Evolutionary conservation across 225 moss, liverwort and hornwort genomes (phyloP), one percentile per base, ranked within the genome.

Genomic region (Neckera pumila): DNA sequence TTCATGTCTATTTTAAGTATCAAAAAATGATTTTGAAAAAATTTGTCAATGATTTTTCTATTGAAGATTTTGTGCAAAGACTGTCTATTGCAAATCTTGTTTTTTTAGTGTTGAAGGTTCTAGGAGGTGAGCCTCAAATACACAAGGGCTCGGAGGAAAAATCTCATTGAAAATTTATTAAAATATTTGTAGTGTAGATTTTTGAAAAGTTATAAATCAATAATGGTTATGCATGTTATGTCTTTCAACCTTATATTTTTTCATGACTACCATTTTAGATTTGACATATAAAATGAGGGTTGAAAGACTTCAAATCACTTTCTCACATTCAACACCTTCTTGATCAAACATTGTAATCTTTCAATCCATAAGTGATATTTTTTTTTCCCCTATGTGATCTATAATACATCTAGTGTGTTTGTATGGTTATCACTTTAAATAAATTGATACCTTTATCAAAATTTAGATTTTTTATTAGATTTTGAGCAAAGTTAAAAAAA

Each of bases 71-170:
- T 74, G 19, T 12, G 1, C 5, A n/a, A 33, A 21, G 3, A 6
- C 4, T 51, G 4, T 33, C 20, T 0, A 33, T 33, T 33, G 33
- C 21, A 51, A 76, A 33, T 76, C 5, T 76, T 43, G 3, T 4
- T 7, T 76, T 49, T 33, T 51, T 51, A 8, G 13, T 1, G 3
- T 49, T 70, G 5, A 9, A 42, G 42, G 9, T 5, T 26, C 3
- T 42, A 1, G 9, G 9, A 71, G 38, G 9, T 26, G 26, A 42
- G 15, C 26, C 15, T 71, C 9, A 14, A 26, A 42, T 71, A 26
- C 2, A 15, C 0, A 42, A 0, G 7, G 2, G 0, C 38, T 56
- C 4, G 3, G 7, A 9, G 2, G 15, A 8, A 3, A 38, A 38
- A 38, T 40, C 27, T 16, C 26, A 43, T 43, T 34, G 9, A 76